Evolutionary conservation across 306 rosid genomes (phyloP).

Genomic region (Canavalia gladiata): DNA sequence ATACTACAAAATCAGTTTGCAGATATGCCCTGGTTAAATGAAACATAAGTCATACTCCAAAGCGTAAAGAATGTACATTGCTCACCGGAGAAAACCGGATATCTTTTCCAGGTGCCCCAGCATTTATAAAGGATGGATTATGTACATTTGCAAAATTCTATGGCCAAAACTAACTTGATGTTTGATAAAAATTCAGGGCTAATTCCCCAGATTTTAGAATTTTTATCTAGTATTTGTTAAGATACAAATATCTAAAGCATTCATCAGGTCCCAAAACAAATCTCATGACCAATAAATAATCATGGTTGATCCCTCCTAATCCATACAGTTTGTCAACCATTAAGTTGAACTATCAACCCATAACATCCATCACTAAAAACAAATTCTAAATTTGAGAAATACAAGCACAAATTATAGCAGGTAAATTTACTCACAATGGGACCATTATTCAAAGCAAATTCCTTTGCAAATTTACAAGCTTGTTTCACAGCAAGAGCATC

Average conservation of each 20-base stretch:
- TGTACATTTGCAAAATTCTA: neutral
- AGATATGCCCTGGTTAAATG: neutral
- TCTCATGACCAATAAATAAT: neutral
- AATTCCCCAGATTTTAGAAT: neutral
- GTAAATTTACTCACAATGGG: conserved; percentile 77
- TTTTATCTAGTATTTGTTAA: neutral
- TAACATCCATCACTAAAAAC: neutral
- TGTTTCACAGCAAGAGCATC: conserved; percentile 91
- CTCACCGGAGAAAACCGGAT: neutral
- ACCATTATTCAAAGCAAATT: conserved; percentile 85
- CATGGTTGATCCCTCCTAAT: neutral
- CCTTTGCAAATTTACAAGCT: conserved; percentile 90
- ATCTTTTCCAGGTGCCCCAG: neutral
- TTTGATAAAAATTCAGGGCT: neutral
- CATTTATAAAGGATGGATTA: neutral
- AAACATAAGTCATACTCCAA: conserved; percentile 16
- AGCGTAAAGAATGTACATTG: neutral
- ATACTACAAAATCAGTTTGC: neutral
- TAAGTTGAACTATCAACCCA: neutral
- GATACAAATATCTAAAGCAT: conserved; percentile 4
- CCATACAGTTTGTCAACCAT: neutral
- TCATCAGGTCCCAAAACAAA: neutral
- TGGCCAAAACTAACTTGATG: conserved; percentile 12
- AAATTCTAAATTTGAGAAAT: conserved; percentile 1
- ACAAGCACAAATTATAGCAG: neutral